Evolutionary conservation across 805 yeast species (phyloP).

Genomic region (Komagataella pseudopastoris): DNA sequence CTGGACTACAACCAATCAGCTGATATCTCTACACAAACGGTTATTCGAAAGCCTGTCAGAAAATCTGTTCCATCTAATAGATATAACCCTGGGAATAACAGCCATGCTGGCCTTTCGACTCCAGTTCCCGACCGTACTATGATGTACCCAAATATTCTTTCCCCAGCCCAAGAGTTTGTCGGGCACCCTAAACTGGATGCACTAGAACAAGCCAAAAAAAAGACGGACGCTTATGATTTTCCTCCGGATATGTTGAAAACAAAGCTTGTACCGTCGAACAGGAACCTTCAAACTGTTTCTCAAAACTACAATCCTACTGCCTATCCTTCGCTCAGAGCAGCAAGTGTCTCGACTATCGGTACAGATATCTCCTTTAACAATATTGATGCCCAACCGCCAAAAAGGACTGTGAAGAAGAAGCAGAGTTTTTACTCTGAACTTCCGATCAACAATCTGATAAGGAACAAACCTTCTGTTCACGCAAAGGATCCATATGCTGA

Average conservation of each 20-base stretch:
- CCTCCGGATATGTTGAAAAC: slow-evolving; percentile 37
- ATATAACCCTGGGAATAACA: background rate
- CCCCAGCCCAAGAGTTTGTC: background rate
- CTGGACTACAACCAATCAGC: background rate
- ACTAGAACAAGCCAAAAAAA: slow-evolving; percentile 25
- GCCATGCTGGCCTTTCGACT: background rate
- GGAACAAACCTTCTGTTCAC: slow-evolving; percentile 1
- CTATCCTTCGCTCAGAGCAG: background rate
- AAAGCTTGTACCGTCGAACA: background rate
- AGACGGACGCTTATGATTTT: slow-evolving; percentile 69
- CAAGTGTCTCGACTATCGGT: background rate
- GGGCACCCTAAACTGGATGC: slow-evolving; percentile 3
- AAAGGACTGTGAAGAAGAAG: slow-evolving; percentile 7
- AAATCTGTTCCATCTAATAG: background rate
- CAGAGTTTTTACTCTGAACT: slow-evolving; percentile 48
- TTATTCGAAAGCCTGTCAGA: background rate
- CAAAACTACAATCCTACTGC: background rate
- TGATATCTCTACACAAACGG: background rate
- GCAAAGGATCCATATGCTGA: slow-evolving; percentile 7
- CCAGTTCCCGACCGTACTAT: background rate
- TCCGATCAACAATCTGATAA: slow-evolving; percentile 23
- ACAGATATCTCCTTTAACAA: background rate
- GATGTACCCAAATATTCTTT: slow-evolving; percentile 1
- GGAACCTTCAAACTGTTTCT: background rate
- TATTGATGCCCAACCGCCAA: slow-evolving; percentile 3